Conservation (phyloP, 2,329 filamentous ascomycete genomes). For the Uncinocarpus reesii region DNA sequence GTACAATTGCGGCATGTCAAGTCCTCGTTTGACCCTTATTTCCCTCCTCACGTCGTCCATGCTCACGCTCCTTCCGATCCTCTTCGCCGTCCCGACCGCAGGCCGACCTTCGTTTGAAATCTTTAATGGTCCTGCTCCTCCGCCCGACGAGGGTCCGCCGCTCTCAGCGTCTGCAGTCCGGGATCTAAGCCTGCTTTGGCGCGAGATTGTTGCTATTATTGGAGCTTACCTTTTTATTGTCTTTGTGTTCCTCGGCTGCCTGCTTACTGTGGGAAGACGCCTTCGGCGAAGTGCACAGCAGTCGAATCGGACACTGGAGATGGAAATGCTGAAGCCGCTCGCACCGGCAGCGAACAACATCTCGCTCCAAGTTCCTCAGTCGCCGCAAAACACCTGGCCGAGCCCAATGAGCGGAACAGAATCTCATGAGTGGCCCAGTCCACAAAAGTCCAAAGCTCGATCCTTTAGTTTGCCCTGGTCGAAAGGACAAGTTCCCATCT, state of each 20-base stretch:
- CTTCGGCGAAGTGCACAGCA: constrained; percentile 43
- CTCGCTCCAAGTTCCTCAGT: constrained; percentile 28
- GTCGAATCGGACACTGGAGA: constrained; percentile 43
- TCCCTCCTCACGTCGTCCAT: constrained; percentile 4
- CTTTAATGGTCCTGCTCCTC: constrained; percentile 48
- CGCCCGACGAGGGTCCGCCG: constrained; percentile 51
- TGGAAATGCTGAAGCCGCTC: constrained; percentile 47
- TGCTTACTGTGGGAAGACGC: constrained; percentile 53
- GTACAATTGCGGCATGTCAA: constrained; percentile 6
- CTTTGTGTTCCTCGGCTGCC: constrained; percentile 57
- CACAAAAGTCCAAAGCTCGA: constrained; percentile 27
- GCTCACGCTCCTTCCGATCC: background rate
- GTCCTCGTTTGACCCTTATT: background rate
- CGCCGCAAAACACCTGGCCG: constrained; percentile 21
- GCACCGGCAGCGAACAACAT: constrained; percentile 22
- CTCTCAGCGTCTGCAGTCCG: constrained; percentile 50
- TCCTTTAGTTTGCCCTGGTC: constrained; percentile 31
- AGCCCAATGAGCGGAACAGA: constrained; percentile 16
- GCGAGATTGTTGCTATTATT: constrained; percentile 72
- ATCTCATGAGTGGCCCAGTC: constrained; percentile 25
- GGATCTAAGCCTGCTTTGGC: constrained; percentile 58
- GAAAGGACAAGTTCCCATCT: constrained; percentile 29
- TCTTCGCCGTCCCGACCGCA: constrained; percentile 2
- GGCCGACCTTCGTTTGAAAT: constrained; percentile 32
- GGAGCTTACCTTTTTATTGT: constrained; percentile 72